These are phyloP conservation scores for Ascoidea asiatica DNA, from an alignment of 805 yeast species.

Conservation along the genomic window DNA sequence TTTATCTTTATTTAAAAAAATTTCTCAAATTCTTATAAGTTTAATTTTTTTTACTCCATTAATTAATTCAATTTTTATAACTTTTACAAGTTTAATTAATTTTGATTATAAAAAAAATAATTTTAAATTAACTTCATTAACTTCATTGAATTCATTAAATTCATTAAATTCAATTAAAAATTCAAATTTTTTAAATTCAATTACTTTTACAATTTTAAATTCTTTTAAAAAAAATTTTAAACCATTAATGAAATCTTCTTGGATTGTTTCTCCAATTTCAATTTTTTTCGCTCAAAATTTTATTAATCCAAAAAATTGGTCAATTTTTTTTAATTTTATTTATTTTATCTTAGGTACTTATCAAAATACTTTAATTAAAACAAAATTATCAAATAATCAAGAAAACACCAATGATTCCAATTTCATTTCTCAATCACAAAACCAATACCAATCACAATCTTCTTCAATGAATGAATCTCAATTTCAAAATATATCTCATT, in stretches of 20 bases:
- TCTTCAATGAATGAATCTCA: no score
- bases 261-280: slow-evolving; percentile 38
- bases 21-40: slow-evolving; percentile 37
- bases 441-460: no score
- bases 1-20: slow-evolving; percentile 22
- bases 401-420: no score
- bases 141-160: not conserved
- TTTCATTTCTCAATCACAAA: no score
- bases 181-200: slow-evolving; percentile 10
- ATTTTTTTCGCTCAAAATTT: slow-evolving; percentile 43
- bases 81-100: slow-evolving; percentile 40
- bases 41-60: slow-evolving; percentile 44
- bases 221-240: slow-evolving; percentile 30
- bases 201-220: slow-evolving; percentile 21
- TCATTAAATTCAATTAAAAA: not conserved
- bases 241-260: slow-evolving; percentile 35
- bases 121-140: not conserved
- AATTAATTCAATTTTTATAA: slow-evolving; percentile 31
- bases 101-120: not conserved
- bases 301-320: slow-evolving; percentile 48
- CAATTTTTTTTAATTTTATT: slow-evolving; percentile 43
- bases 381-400: slow-evolving; percentile 16
- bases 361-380: slow-evolving; percentile 43
- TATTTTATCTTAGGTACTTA: slow-evolving; percentile 48
- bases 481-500: no score